Evolutionary conservation across 2,329 filamentous ascomycete species (phyloP).

Genomic region (Rhynchosporium secalis): DNA sequence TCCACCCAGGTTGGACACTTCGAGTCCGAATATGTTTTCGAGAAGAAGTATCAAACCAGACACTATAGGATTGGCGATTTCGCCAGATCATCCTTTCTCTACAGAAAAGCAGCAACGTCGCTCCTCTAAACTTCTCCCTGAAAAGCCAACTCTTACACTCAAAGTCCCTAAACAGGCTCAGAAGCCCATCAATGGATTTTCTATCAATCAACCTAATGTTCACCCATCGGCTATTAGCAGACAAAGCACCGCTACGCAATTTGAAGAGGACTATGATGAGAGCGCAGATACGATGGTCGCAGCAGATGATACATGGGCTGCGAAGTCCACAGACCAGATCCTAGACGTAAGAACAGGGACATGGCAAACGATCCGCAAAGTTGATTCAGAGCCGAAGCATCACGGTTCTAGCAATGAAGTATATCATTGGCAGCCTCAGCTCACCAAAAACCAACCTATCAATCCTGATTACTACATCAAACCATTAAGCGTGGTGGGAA

Average conservation of each 20-base stretch:
- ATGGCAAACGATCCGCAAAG: slow-evolving; percentile 22
- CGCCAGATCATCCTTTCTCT: slow-evolving; percentile 28
- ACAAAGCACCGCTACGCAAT: slow-evolving; percentile 38
- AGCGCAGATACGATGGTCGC: slow-evolving; percentile 24
- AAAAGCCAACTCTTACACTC: slow-evolving; percentile 36
- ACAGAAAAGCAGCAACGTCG: slow-evolving; percentile 20
- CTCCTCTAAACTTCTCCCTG: slow-evolving; percentile 37
- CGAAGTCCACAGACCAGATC: slow-evolving; percentile 20
- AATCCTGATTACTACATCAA: slow-evolving; percentile 25
- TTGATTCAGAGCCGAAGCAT: slow-evolving; percentile 17
- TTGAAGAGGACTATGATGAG: slow-evolving; percentile 37
- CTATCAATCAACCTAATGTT: slow-evolving; percentile 21
- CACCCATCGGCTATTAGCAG: slow-evolving; percentile 24
- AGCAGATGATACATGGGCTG: slow-evolving; percentile 20
- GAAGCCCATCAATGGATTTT: slow-evolving; percentile 14
- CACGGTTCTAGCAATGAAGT: slow-evolving; percentile 9
- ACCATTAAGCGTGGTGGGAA: slow-evolving; percentile 17
- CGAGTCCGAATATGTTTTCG: slow-evolving; percentile 37
- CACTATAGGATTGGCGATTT: slow-evolving; percentile 38
- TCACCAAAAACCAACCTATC: slow-evolving; percentile 1
- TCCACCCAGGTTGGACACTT: slow-evolving; percentile 33
- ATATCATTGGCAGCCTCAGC: slow-evolving; percentile 22
- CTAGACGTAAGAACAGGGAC: slow-evolving; percentile 22
- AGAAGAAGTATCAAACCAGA: slow-evolving; percentile 36
- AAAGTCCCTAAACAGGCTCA: slow-evolving; percentile 29